Evolutionary conservation across 768 basidiomycete genomes (phyloP).

Genomic region (Boletus vinaceobasis): DNA sequence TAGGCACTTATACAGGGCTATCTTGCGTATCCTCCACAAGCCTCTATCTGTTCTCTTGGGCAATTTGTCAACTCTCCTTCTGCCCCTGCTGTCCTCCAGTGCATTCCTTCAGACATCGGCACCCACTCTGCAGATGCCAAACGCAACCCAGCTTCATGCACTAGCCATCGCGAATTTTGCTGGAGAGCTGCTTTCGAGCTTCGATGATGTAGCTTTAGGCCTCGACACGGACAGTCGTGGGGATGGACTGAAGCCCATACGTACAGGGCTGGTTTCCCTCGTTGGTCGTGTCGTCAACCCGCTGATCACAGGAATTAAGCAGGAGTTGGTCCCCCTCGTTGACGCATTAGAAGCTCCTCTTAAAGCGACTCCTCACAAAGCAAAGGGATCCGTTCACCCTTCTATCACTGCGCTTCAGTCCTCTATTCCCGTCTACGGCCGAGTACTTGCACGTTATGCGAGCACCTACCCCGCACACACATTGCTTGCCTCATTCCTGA

Average conservation of each 20-base stretch:
- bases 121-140: constrained; percentile 49
- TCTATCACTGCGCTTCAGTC: constrained; percentile 58
- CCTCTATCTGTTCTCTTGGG: constrained; percentile 72
- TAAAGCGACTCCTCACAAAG: constrained; percentile 19
- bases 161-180: constrained; percentile 66
- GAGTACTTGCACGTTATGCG: constrained; percentile 55
- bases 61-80: constrained; percentile 64
- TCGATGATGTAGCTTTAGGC: constrained; percentile 65
- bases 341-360: constrained; percentile 57
- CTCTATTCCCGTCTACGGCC: constrained; percentile 60
- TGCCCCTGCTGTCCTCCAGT: constrained; percentile 64
- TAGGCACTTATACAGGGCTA: constrained; percentile 62
- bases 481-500: constrained; percentile 65
- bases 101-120: constrained; percentile 52
- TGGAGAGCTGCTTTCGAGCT: constrained; percentile 67
- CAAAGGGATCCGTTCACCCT: constrained; percentile 40
- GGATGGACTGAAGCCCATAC: constrained; percentile 65
- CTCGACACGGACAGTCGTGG: constrained; percentile 57
- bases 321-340: constrained; percentile 57
- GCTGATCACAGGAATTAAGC: constrained; percentile 56
- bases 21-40: constrained; percentile 69
- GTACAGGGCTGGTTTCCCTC: constrained; percentile 69
- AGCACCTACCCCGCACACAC: constrained; percentile 53
- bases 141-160: constrained; percentile 69
- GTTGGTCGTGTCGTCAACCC: constrained; percentile 66